These are phyloP conservation scores for Avena insularis DNA, from an alignment of 176 grass and related monocot genomes.

Conservation along the genomic window DNA sequence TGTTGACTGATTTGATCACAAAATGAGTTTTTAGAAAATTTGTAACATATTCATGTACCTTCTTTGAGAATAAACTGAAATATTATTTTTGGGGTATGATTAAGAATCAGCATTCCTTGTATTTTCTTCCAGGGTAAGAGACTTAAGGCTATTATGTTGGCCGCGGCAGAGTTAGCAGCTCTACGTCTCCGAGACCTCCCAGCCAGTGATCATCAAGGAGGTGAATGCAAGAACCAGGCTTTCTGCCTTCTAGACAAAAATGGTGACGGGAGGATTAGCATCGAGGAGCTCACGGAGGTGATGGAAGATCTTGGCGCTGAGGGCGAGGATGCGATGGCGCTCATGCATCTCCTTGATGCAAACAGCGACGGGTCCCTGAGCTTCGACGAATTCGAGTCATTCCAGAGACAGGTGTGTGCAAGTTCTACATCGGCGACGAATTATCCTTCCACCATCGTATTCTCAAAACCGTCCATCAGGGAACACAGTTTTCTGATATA, in stretches of 20 bases:
- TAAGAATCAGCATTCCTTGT: conserved; percentile 29
- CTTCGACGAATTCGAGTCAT: conserved; percentile 86
- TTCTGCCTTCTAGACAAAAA: conserved; percentile 89
- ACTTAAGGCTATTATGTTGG: conserved; percentile 80
- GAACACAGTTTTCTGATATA: neutral
- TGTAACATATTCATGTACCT: neutral
- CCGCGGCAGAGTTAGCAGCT: conserved; percentile 85
- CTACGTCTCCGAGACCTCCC: conserved; percentile 77
- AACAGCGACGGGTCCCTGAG: conserved; percentile 92
- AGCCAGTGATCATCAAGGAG: conserved; percentile 39
- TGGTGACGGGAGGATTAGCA: conserved; percentile 85
- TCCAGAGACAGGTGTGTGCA: conserved; percentile 78
- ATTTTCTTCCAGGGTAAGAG: conserved; percentile 61
- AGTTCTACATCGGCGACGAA: neutral
- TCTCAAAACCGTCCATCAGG: neutral
- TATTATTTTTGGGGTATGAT: neutral
- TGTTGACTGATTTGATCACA: neutral
- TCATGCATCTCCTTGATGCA: conserved; percentile 89
- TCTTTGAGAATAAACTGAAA: neutral
- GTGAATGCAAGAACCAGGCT: conserved; percentile 56
- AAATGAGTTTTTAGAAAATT: neutral
- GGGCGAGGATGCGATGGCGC: conserved; percentile 71
- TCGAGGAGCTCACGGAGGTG: conserved; percentile 89
- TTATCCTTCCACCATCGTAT: neutral
- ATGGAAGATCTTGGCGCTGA: conserved; percentile 92